Percentiles rank a stretch among this genome's conserved stretches.
Evolutionary conservation across 139 green algal species (phyloP).

Genomic region (Trebouxia sp.): DNA sequence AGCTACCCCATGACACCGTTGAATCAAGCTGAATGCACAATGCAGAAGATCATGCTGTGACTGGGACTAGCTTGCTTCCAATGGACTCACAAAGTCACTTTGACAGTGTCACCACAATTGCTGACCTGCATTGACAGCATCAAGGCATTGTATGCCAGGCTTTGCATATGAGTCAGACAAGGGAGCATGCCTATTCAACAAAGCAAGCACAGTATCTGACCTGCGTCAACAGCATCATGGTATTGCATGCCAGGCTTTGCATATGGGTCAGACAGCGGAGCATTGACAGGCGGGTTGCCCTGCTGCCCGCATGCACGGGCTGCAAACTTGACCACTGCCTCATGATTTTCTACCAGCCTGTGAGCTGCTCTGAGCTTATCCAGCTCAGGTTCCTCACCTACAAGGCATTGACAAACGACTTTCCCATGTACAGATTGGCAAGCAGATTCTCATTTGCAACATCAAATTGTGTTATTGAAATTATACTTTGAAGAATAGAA

Average conservation of each 20-base stretch:
- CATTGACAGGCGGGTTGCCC: slow-evolving; percentile 70
- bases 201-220: slow-evolving; percentile 15
- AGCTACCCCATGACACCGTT: no score
- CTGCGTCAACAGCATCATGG: slow-evolving; percentile 50
- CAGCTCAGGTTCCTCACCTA: slow-evolving; percentile 60
- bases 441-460: no score
- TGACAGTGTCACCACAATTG: neutral
- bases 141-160: slow-evolving; percentile 42
- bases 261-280: slow-evolving; percentile 78
- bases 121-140: slow-evolving; percentile 53
- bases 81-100: no score
- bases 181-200: neutral
- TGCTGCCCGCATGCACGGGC: slow-evolving; percentile 68
- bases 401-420: no score
- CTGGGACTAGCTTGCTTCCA: no score
- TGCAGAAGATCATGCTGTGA: neutral
- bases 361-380: slow-evolving; percentile 69
- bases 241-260: slow-evolving; percentile 54
- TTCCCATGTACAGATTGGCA: no score
- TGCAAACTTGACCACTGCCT: slow-evolving; percentile 77
- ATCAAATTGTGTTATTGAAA: no score
- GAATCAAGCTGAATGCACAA: no score
- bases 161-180: slow-evolving; percentile 40
- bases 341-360: slow-evolving; percentile 73
- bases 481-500: no score